phyloP scores from a whole-genome alignment of 2,329 filamentous ascomycete genomes.

The Talaromyces piceae region DNA sequence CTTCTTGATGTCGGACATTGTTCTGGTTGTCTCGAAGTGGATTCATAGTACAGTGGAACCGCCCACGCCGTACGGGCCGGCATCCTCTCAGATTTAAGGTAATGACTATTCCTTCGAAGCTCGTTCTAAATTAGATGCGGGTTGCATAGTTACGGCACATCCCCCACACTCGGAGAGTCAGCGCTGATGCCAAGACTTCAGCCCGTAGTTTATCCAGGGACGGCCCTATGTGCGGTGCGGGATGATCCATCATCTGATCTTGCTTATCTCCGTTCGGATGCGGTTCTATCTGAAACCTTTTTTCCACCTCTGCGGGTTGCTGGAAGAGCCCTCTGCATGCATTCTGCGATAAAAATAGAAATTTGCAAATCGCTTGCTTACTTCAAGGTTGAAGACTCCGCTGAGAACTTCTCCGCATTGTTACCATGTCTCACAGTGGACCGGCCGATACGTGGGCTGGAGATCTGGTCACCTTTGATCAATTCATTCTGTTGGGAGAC shows the following conservation, averaged over 20 bases:
- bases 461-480: slow-evolving; percentile 47
- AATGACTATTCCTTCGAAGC: too few relatives aligned
- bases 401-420: not conserved
- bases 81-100: too few relatives aligned
- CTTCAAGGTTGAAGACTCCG: not conserved
- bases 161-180: not conserved
- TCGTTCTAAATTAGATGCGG: not conserved
- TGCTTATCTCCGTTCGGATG: not conserved
- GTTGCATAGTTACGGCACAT: too few relatives aligned
- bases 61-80: not conserved
- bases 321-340: not conserved
- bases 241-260: not conserved
- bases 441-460: not conserved
- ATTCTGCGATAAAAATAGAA: not conserved
- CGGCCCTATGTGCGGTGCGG: not conserved
- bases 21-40: not conserved
- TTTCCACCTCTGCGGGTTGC: not conserved
- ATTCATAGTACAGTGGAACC: not conserved
- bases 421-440: not conserved
- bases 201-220: not conserved
- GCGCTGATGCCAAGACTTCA: not conserved
- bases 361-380: not conserved
- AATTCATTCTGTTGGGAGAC: slow-evolving; percentile 81
- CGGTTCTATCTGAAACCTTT: not conserved
- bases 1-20: not conserved